These are phyloP conservation scores for Plasmodium berghei DNA, from an alignment of 169 alveolate species.

Conservation along the genomic window DNA sequence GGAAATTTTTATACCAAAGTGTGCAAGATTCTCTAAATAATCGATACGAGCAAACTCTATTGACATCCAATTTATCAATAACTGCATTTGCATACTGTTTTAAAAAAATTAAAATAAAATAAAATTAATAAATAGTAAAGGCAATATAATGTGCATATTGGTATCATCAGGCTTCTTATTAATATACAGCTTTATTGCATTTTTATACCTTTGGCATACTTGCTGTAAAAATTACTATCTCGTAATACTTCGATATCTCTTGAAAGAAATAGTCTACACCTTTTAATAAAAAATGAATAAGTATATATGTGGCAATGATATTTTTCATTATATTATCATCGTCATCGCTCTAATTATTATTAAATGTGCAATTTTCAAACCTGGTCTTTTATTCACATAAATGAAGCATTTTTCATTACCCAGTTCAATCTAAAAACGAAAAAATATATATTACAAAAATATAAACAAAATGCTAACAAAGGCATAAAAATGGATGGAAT, in stretches of 20 bases:
- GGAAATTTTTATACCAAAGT: slow-evolving; percentile 27
- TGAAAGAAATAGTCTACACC: slow-evolving; percentile 86
- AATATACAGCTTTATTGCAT: neutral
- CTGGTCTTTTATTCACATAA: slow-evolving; percentile 88
- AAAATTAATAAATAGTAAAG: neutral
- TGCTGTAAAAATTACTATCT: slow-evolving; percentile 89
- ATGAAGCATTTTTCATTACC: slow-evolving; percentile 83
- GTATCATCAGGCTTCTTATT: neutral
- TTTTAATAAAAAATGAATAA: slow-evolving; percentile 44
- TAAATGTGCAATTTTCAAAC: slow-evolving; percentile 8
- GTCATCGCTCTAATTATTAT: neutral
- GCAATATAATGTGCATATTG: neutral
- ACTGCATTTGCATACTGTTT: slow-evolving; percentile 90
- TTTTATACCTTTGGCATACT: slow-evolving; percentile 80
- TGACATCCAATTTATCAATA: slow-evolving; percentile 83
- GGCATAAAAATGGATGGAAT: neutral
- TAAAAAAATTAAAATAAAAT: slow-evolving; percentile 1
- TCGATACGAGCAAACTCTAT: slow-evolving; percentile 82
- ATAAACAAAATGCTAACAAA: neutral
- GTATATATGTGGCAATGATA: neutral
- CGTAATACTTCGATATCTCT: slow-evolving; percentile 82
- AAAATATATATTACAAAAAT: neutral
- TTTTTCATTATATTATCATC: neutral
- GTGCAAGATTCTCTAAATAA: slow-evolving; percentile 89
- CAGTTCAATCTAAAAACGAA: slow-evolving; percentile 79